phyloP scores from a whole-genome alignment of 805 yeast genomes.

The Saturnispora saitoi region DNA sequence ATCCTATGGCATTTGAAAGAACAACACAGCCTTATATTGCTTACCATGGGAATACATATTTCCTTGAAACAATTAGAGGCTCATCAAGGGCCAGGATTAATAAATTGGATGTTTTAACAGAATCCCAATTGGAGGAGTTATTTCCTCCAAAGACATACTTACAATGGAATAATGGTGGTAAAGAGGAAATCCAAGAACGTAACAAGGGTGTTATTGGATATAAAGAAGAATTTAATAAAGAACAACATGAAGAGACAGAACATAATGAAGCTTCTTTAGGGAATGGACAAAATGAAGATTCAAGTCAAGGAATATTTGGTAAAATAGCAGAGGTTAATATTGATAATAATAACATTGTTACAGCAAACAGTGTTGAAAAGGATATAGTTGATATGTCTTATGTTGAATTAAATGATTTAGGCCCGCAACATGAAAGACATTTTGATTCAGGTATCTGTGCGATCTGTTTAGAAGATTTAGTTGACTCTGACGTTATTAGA shows the following conservation, averaged over 20 bases:
- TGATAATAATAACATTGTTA: neutral
- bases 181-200: constrained; percentile 40
- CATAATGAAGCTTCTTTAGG: neutral
- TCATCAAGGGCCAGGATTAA: constrained; percentile 15
- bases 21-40: constrained; percentile 9
- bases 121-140: constrained; percentile 41
- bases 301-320: neutral
- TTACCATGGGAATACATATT: constrained; percentile 6
- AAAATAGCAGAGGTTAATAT: neutral
- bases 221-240: constrained; percentile 33
- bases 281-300: neutral
- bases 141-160: constrained; percentile 51
- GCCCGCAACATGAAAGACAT: constrained; percentile 26
- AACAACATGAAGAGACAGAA: constrained; percentile 10
- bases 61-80: constrained; percentile 1
- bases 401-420: constrained; percentile 1
- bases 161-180: constrained; percentile 56
- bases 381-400: constrained; percentile 11
- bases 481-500: constrained; percentile 55
- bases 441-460: constrained; percentile 68
- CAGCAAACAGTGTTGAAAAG: neutral
- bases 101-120: constrained; percentile 42
- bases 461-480: constrained; percentile 62
- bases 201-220: constrained; percentile 30
- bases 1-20: constrained; percentile 1